Conservation (phyloP, 768 basidiomycete species). For the Lactifluus piperatus region DNA sequence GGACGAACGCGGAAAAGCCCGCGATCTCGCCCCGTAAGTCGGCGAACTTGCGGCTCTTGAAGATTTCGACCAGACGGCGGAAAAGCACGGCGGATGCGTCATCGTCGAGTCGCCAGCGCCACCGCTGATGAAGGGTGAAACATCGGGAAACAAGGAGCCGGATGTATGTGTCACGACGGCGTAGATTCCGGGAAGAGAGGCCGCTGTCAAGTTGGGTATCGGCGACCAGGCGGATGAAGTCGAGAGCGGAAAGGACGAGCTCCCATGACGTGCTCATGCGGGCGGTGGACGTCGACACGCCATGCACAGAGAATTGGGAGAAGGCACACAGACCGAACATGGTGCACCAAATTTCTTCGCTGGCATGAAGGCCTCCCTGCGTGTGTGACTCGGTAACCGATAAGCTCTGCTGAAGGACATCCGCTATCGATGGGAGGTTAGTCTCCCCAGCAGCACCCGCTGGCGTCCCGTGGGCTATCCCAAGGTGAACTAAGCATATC, state of each 20-base stretch:
- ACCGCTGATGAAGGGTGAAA: slow-evolving; percentile 60
- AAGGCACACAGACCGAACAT: slow-evolving; percentile 63
- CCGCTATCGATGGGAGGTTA: slow-evolving; percentile 38
- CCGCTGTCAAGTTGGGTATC: slow-evolving; percentile 36
- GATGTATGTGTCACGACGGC: slow-evolving; percentile 63
- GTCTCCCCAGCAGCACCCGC: slow-evolving; percentile 10
- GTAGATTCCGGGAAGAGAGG: slow-evolving; percentile 31
- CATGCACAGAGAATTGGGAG: slow-evolving; percentile 66
- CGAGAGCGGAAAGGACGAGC: slow-evolving; percentile 47
- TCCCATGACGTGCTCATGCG: slow-evolving; percentile 58
- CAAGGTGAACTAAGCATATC: slow-evolving; percentile 57
- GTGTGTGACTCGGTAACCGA: slow-evolving; percentile 22
- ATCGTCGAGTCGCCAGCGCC: slow-evolving; percentile 64
- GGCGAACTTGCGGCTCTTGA: slow-evolving; percentile 67
- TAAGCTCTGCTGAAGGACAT: slow-evolving; percentile 30
- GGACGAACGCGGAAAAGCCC: slow-evolving; percentile 69
- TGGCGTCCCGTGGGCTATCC: slow-evolving; percentile 16
- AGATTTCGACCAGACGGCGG: slow-evolving; percentile 57
- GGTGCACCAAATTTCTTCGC: slow-evolving; percentile 66
- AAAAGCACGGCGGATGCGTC: slow-evolving; percentile 50
- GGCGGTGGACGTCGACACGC: slow-evolving; percentile 32
- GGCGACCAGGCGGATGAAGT: slow-evolving; percentile 47
- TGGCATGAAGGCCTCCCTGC: slow-evolving; percentile 32
- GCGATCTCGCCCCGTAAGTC: slow-evolving; percentile 53
- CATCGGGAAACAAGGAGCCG: slow-evolving; percentile 63